Base-by-base conservation (phyloP, 768 basidiomycete genomes). In the Suillus cothurnatus region DNA sequence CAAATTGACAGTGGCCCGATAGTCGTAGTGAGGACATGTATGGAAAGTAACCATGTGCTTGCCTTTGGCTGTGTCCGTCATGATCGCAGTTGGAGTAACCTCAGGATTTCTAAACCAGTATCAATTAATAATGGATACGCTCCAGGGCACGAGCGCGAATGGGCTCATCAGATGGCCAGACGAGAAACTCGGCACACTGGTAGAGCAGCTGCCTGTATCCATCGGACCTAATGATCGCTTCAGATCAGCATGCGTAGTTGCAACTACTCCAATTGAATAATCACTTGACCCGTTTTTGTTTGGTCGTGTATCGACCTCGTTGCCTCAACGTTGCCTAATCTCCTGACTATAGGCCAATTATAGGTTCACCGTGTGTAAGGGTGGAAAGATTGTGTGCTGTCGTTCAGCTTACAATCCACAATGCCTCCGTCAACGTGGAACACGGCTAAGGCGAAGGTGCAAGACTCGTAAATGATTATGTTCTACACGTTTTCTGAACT, bases 361-460 rank as follows among this genome's bases (percentile, higher is more conserved):
- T 58, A 58, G 57, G 58, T 59, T 55, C 21, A 5, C 53, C 31
- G 34, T 34, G 52, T 53, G 53, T 55, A 21, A 55, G 31, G 28
- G 17, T 19, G 31, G 50, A 19, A 28, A 17, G 52, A 53, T 36
- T 34, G 53, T 2, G 53, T 14, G 6, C 6, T 21, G 3, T 26
- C 58, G 28, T 28, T 39, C n/a, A n/a, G n/a, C n/a, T 28, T 41
- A 41, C 58, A 31, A 31, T 41, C 21, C 28, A 59, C 67, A 34
- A 76, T 76, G 75, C 75, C 75, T 43, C 63, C 74, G n/a, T 62
- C 64, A 34, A 62, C 82, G 36, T 89, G 88, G 88, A 89, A 81
- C 68, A 72, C 88, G 14, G 78, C 87, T 32, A 90, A 89, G 74
- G 86, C 86, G 66, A 87, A 87, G 82, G 86, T 82, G 67, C 39